Evolutionary conservation across 2,329 filamentous ascomycete genomes (phyloP), one percentile per base, ranked within the genome.

Genomic region (Nemania sp.): DNA sequence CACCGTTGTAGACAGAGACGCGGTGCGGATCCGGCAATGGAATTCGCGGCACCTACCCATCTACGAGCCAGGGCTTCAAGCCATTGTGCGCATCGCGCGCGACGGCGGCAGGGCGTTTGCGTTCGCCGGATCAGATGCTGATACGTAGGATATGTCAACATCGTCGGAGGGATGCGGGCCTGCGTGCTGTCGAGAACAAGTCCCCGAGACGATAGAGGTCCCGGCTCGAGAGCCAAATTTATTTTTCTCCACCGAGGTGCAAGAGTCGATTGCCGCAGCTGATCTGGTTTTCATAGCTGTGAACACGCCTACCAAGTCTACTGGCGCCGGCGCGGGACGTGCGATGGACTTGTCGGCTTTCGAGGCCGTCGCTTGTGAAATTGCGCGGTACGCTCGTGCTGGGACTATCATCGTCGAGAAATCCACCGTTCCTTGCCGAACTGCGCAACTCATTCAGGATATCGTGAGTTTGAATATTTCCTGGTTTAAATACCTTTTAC

Each of bases 331-430:
- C 55, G 89, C 89, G 5, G 92, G 91, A 11, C 86, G 85, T 71
- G 92, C 92, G 0, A 91, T 91, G 18, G 91, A 94, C 73, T 88
- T 94, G 82, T 88, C 88, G 1, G 88, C 89, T 11, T 87, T 94
- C 27, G 92, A 94, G 77, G 88, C 88, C 20, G 92, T 91, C 5
- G 89, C 88, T 1, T 84, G 86, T 58, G 87, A 88, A 63, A 89
- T 94, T 38, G 92, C 91, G 10, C 82, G 87, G 71, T 83, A 90
- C 69, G 90, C 92, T 2, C 88, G 86, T 32, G 82, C 85, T 20
- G 90, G 89, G 55, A 88, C 90, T 62, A 92, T 94, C 63, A 88
- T 95, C 58, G 92, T 94, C 22, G 92, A 94, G 82, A 95, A 94
- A 82, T 92, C 89, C 64, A 95, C 92, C 0, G 92, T 94, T 27